Evolutionary conservation across 2,329 filamentous ascomycete species (phyloP).

Genomic region (Cercospora janseana): DNA sequence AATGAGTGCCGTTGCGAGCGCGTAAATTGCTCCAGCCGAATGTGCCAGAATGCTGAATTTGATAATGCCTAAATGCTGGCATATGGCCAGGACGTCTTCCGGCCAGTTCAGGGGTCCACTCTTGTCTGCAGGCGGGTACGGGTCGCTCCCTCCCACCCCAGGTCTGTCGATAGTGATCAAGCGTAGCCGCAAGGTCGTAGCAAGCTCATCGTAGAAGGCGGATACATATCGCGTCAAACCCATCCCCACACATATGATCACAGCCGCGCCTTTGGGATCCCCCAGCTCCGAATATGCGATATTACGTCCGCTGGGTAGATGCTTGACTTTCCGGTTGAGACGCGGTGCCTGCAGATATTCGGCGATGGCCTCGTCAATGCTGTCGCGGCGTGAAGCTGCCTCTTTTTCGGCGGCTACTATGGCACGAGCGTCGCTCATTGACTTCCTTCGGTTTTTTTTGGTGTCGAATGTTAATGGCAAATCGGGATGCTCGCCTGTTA

Average conservation of each 20-base stretch:
- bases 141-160: slow-evolving; percentile 87
- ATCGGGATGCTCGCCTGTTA: slow-evolving; percentile 32
- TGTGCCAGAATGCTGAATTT: slow-evolving; percentile 96
- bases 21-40: slow-evolving; percentile 96
- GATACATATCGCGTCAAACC: slow-evolving; percentile 93
- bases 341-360: slow-evolving; percentile 79
- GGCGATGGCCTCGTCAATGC: slow-evolving; percentile 82
- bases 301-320: slow-evolving; percentile 79
- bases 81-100: slow-evolving; percentile 89
- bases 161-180: slow-evolving; percentile 93
- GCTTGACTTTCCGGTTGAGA: slow-evolving; percentile 80
- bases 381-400: slow-evolving; percentile 64
- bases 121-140: slow-evolving; percentile 75
- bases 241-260: slow-evolving; percentile 98
- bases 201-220: slow-evolving; percentile 95
- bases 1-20: slow-evolving; percentile 86
- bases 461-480: slow-evolving; percentile 29
- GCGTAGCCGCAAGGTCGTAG: slow-evolving; percentile 79
- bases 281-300: slow-evolving; percentile 98
- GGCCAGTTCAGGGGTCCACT: slow-evolving; percentile 87
- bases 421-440: slow-evolving; percentile 39
- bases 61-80: slow-evolving; percentile 83
- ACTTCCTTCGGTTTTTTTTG: slow-evolving; percentile 34
- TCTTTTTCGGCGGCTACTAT: slow-evolving; percentile 41
- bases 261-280: slow-evolving; percentile 83